Conservation (phyloP, 306 rosid genomes). For the Oxytropis ochrocephala region DNA sequence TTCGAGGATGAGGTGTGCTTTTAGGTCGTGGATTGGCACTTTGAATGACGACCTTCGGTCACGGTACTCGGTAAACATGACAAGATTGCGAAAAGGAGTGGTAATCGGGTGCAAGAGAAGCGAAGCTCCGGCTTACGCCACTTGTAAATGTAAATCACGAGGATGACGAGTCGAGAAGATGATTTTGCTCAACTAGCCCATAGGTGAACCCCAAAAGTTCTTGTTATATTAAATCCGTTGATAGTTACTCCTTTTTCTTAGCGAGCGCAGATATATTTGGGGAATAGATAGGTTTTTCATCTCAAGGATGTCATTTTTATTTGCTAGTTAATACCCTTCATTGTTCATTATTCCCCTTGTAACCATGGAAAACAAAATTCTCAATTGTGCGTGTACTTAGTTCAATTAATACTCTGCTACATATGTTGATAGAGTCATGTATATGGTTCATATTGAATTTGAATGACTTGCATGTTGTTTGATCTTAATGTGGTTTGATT, state of each 20-base stretch:
- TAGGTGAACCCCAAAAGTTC: conserved; percentile 45
- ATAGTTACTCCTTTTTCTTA: background rate
- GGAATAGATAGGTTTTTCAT: background rate
- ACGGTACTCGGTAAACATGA: conserved; percentile 69
- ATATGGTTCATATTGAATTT: conserved; percentile 31
- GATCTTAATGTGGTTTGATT: too few species aligned
- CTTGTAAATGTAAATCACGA: conserved; percentile 70
- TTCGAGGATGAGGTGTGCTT: conserved; percentile 80
- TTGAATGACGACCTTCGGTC: conserved; percentile 87
- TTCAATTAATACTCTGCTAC: conserved; percentile 28
- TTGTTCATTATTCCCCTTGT: background rate
- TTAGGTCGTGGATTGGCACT: conserved; percentile 62
- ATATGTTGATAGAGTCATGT: conserved; percentile 48
- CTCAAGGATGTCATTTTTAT: background rate
- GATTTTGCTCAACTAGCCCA: conserved; percentile 81
- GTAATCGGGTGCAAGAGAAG: conserved; percentile 37
- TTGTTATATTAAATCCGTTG: background rate
- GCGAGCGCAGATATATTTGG: background rate
- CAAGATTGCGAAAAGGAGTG: conserved; percentile 50
- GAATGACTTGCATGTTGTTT: conserved; percentile 17
- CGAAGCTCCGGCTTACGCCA: conserved; percentile 56
- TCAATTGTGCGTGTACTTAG: conserved; percentile 28
- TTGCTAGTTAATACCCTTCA: background rate
- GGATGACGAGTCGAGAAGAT: conserved; percentile 81
- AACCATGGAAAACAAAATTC: background rate